Base-by-base conservation (phyloP, 495 filamentous ascomycete genomes). In the Diplogelasinospora grovesii region DNA sequence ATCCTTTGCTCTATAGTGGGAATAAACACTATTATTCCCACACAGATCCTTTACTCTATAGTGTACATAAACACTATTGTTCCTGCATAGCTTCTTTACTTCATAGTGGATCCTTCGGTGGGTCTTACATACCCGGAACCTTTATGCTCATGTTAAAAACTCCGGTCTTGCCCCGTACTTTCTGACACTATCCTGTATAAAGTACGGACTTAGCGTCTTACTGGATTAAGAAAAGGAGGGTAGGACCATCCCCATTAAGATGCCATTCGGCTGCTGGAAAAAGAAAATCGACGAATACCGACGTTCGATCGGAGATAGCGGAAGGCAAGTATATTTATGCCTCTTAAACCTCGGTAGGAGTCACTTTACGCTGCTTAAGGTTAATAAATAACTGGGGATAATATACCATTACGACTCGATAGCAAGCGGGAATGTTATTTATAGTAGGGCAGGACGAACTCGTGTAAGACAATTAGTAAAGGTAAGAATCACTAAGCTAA, bases 351-450 rank as follows among this genome's bases (percentile, higher is more conserved):
- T 30, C 28, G 16, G 16, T 14, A 14, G 11, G 16, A 30, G n/a
- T 14, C 28, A 30, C 28, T 30, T 30, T 14, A 30, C 28, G 28
- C 28, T 30, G 11, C 28, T 30, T 10, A 14, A 30, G 28, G 16
- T 30, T 14, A 30, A 30, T 14, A 14, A 30, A 30, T 14, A 30
- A 14, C 4, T 14, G 11, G n/a, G 16, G 28, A 30, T 30, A 14
- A 30, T 30, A 30, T 30, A 30, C 16, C 28, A 30, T 14, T 30
- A 30, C 28, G 28, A 30, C n/a, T 30, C 28, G 28, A 30, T 30
- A 14, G 28, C 28, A 14, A 30, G 16, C 28, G 11, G 28, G 11
- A 10, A 14, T 30, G 16, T 30, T 14, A 30, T 30, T 14, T 14
- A 30, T n/a, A 10, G 28, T 14, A 30, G 16, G 28, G 16, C 28